Percentiles rank a stretch among this genome's conserved stretches.
These are phyloP conservation scores for Aspergillus ustus DNA, from an alignment of 2,329 filamentous ascomycete species.

Conservation along the genomic window DNA sequence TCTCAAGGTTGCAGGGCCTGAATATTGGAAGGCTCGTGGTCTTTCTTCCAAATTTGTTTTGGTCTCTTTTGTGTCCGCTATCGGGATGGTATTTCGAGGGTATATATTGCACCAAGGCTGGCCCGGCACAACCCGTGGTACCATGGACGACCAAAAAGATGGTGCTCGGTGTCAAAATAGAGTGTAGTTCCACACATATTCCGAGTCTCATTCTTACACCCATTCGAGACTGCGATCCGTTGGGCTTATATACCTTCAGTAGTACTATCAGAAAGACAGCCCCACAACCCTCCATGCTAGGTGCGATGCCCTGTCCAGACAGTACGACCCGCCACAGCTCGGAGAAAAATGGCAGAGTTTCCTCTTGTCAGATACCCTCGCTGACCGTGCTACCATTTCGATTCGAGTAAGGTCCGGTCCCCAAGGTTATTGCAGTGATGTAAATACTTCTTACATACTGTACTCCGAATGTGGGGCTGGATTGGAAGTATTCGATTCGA, in stretches of 20 bases:
- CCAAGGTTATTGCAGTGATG: background rate
- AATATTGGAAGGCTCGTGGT: too few species aligned
- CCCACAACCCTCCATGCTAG: background rate
- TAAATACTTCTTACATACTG: background rate
- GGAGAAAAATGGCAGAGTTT: background rate
- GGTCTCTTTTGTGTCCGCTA: too few species aligned
- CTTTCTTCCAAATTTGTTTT: too few species aligned
- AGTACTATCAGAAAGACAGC: background rate
- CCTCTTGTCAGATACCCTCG: background rate
- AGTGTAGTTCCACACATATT: too few species aligned
- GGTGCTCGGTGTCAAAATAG: too few species aligned
- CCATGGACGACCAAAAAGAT: too few species aligned
- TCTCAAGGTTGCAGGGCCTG: too few species aligned
- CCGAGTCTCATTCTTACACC: background rate
- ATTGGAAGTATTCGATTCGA: conserved; percentile 2
- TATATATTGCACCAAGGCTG: too few species aligned
- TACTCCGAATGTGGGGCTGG: conserved; percentile 9
- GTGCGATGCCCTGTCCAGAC: background rate
- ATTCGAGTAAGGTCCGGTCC: background rate
- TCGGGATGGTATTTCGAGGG: too few species aligned
- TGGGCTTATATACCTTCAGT: background rate
- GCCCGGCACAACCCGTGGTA: too few species aligned
- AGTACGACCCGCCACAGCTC: background rate
- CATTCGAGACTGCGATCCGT: background rate
- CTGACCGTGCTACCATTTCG: background rate